Evolutionary conservation across 1,139 yeast species (phyloP).

Genomic region (Scheffersomyces illinoinensis): DNA sequence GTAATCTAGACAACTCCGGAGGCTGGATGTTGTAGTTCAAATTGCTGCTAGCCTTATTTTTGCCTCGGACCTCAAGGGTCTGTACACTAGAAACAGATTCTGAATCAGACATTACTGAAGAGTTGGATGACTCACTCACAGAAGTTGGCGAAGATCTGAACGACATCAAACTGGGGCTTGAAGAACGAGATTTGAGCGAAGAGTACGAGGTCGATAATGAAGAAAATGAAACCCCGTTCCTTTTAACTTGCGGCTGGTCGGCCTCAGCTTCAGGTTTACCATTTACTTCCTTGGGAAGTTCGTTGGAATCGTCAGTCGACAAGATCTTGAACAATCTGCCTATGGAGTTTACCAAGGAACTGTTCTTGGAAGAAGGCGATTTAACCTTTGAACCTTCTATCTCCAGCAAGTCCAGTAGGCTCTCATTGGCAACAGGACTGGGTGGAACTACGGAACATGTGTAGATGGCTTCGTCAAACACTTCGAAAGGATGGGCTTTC

Average conservation of each 20-base stretch:
- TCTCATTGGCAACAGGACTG: constrained; percentile 2
- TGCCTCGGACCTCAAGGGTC: constrained; percentile 4
- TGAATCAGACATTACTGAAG: constrained; percentile 30
- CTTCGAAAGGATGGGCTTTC: constrained; percentile 66
- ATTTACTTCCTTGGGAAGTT: background rate
- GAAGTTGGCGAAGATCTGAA: constrained; percentile 43
- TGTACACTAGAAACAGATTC: constrained; percentile 16
- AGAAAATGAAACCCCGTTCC: constrained; percentile 39
- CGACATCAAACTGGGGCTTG: constrained; percentile 48
- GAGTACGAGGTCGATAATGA: constrained; percentile 39
- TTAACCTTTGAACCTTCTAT: constrained; percentile 6
- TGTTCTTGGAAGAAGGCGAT: constrained; percentile 18
- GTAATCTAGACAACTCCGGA: constrained; percentile 44
- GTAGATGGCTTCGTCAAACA: constrained; percentile 76
- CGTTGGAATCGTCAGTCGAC: constrained; percentile 30
- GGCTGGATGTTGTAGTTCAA: constrained; percentile 29
- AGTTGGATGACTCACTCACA: constrained; percentile 36
- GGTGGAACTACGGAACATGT: constrained; percentile 42
- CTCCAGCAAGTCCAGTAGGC: constrained; percentile 3
- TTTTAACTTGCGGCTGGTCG: constrained; percentile 12
- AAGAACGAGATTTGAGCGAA: constrained; percentile 37
- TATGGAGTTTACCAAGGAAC: constrained; percentile 37
- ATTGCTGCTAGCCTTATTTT: constrained; percentile 1
- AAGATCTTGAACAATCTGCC: constrained; percentile 40
- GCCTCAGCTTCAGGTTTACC: background rate